Base-by-base conservation (phyloP, 345 rosid species). In the Salix suchowensis region DNA sequence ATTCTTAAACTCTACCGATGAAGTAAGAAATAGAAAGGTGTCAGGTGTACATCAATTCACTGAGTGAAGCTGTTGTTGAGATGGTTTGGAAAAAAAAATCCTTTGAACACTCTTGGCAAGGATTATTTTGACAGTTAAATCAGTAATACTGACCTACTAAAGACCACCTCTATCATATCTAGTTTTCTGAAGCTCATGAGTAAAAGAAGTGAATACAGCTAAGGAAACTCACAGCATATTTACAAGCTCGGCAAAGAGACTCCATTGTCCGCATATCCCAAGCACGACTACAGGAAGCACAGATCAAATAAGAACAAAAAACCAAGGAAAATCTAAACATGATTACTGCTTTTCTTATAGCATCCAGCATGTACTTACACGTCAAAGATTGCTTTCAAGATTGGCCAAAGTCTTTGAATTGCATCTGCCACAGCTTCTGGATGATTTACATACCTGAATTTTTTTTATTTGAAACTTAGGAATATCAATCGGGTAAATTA, bases 261-360 rank as follows among this genome's bases (percentile, higher is more conserved):
- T 96, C 99, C 99, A 96, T 96, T 19, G 97, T 96, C 82, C 95
- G 88, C 99, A 91, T 90, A 84, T 94, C 99, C 98, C 99, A 96
- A 78, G 99, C 97, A 89, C 98, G 97, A 82, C 99, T 96, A 76
- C 86, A 86, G 64, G 75, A 77, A 81, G 37, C 69, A 50, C 23
- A 79, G 68, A 84, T 79, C 66, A 84, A 74, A 67, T 44, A 62
- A 69, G 74, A 67, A 7, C 52, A 61, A 67, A 65, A 77, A 60
- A 55, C 73, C 44, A 65, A 50, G 61, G 73, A 69, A 34, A 71
- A 75, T 61, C 42, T 28, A 77, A 12, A 54, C 37, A 68, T 60
- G 32, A 65, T 28, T 68, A 40, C 69, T 67, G 13, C 13, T 39
- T 37, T 69, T 48, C 40, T 24, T 65, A 54, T 15, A 67, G 71